A percentile compares a stretch with the other conserved stretches of the same genome.
Evolutionary conservation across 192 early-diverging fungal species (phyloP).

Genomic region (Linnemannia hyalina): DNA sequence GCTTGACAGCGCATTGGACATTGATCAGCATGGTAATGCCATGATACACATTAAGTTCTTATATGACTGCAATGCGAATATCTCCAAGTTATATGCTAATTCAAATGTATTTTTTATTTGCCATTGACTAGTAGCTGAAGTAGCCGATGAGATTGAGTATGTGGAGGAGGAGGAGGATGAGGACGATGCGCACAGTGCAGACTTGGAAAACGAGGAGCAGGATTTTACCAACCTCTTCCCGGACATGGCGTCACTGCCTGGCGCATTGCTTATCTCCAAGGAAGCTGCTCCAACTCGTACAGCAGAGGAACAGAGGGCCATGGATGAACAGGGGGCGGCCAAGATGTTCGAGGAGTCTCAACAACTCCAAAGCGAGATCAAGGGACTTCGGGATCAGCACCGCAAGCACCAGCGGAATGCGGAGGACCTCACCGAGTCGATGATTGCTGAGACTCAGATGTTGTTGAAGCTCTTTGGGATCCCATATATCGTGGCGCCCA

Average conservation of each 20-base stretch:
- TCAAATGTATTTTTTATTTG: not conserved
- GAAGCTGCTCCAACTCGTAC: not conserved
- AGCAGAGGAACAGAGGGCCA: slow-evolving; percentile 21
- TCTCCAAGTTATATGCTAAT: not conserved
- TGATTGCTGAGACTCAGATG: slow-evolving; percentile 81
- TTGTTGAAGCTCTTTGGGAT: slow-evolving; percentile 93
- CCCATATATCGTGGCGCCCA: slow-evolving; percentile 92
- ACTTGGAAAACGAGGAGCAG: slow-evolving; percentile 63
- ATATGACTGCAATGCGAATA: not conserved
- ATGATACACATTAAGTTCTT: not conserved
- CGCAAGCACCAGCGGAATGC: slow-evolving; percentile 70
- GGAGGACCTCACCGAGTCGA: slow-evolving; percentile 74
- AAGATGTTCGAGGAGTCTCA: slow-evolving; percentile 58
- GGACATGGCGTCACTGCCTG: slow-evolving; percentile 40
- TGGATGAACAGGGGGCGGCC: slow-evolving; percentile 34
- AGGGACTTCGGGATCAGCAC: slow-evolving; percentile 61
- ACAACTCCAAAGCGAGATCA: slow-evolving; percentile 68
- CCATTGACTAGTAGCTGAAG: not conserved
- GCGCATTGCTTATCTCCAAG: slow-evolving; percentile 30
- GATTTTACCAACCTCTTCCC: slow-evolving; percentile 57
- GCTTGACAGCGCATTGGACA: not conserved
- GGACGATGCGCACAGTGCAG: slow-evolving; percentile 29
- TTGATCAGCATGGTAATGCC: not conserved
- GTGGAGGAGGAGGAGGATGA: slow-evolving; percentile 22
- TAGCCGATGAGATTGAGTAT: not conserved